A percentile compares a stretch with the other conserved stretches of the same genome.
Evolutionary conservation across 495 filamentous ascomycete species (phyloP).

Genomic region (Aspergillus sclerotioniger): DNA sequence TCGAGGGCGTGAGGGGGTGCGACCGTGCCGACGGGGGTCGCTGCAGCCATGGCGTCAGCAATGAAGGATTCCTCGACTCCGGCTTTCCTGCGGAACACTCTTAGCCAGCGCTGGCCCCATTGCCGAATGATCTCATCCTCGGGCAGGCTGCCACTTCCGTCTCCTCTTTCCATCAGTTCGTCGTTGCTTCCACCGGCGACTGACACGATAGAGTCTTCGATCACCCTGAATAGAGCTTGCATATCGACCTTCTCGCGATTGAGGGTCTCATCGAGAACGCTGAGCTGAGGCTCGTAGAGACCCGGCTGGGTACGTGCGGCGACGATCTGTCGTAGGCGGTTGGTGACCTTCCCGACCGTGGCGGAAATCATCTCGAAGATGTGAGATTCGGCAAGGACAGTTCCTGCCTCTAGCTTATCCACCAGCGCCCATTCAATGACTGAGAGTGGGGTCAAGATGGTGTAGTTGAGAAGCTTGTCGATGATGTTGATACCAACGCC

Average conservation of each 20-base stretch:
- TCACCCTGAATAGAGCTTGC: constrained; percentile 72
- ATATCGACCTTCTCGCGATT: constrained; percentile 66
- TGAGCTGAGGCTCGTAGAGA: constrained; percentile 59
- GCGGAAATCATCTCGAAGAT: constrained; percentile 85
- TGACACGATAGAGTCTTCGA: constrained; percentile 74
- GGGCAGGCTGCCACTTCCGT: constrained; percentile 38
- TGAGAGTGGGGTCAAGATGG: constrained; percentile 75
- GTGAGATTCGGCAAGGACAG: constrained; percentile 67
- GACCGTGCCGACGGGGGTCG: constrained; percentile 37
- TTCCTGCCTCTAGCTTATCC: constrained; percentile 60
- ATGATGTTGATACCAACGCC: constrained; percentile 91
- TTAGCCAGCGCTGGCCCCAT: constrained; percentile 84
- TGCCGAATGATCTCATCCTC: constrained; percentile 65
- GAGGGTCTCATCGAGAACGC: constrained; percentile 62
- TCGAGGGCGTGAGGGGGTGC: constrained; percentile 24
- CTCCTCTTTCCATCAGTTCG: constrained; percentile 58
- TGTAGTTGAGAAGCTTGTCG: constrained; percentile 97
- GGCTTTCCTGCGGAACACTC: constrained; percentile 76
- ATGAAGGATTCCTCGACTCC: constrained; percentile 77
- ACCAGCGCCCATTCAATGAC: constrained; percentile 87
- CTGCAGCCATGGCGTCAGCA: constrained; percentile 37
- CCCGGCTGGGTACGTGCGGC: constrained; percentile 52
- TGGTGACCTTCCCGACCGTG: constrained; percentile 90
- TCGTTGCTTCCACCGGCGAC: constrained; percentile 75
- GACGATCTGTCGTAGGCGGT: constrained; percentile 81